Base-by-base conservation (phyloP, 2,329 filamentous ascomycete species). In the Mycosphaerella arachidis region DNA sequence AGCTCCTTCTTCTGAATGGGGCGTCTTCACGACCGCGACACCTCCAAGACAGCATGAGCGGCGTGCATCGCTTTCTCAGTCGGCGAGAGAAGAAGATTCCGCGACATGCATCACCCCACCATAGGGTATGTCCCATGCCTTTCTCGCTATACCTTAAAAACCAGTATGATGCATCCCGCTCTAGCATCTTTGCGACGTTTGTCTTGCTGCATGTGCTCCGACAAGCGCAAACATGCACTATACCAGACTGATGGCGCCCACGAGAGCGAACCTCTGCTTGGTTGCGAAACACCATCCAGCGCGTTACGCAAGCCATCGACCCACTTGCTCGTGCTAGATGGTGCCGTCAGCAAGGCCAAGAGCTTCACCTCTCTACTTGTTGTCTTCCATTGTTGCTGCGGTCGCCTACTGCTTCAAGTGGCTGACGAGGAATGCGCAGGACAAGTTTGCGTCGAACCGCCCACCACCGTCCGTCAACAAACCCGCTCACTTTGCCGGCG, bases 11-110 rank as follows among this genome's bases (percentile, higher is more conserved):
- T 18, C 50, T 52, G 50, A 2, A 52, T 52, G 50, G 50, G 35
- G 27, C 24, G 24, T n/a, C 7, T 8, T 33, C 50, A 52, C 50
- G 27, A 9, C 27, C 12, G n/a, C 29, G 9, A 52, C 50, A 52
- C 30, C 12, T 30, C 27, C 35, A 52, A 20, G 10, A 50, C 57
- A 76, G 65, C 63, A 80, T 80, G 77, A 78, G 77, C 69, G 77
- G 76, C 70, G 76, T 82, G 63, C 86, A 84, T 71, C 86, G 87
- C 69, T 86, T 91, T 72, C 84, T 90, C 61, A 89, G 84, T 74
- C 80, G 87, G 67, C 84, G 87, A 66, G 88, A 90, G 69, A 91
- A 79, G 73, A 72, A 71, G 66, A 63, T 63, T 57, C 60, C 63
- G 12, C 59, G 62, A 35, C 59, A 60, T 58, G 63, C 61, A 46